These are phyloP conservation scores for Boletus speciosus DNA, from an alignment of 768 basidiomycete species.

Conservation along the genomic window DNA sequence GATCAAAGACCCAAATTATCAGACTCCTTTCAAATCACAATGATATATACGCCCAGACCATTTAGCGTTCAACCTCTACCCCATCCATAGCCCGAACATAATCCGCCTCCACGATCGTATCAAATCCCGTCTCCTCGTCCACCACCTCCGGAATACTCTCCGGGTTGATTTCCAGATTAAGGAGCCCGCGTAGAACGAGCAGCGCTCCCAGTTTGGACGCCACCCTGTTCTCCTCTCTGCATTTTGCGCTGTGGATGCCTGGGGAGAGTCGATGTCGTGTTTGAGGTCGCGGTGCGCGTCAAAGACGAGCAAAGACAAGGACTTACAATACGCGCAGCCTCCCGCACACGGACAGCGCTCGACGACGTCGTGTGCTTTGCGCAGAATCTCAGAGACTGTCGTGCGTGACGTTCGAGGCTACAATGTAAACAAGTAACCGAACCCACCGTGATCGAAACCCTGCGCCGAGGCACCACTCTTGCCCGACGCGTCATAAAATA, in stretches of 20 bases:
- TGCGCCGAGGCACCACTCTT: slow-evolving; percentile 71
- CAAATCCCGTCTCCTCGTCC: slow-evolving; percentile 29
- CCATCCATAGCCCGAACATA: slow-evolving; percentile 43
- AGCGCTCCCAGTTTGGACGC: slow-evolving; percentile 73
- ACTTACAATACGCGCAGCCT: slow-evolving; percentile 70
- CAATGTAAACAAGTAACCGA: neutral
- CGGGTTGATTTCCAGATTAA: slow-evolving; percentile 42
- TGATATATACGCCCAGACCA: neutral
- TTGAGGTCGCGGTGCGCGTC: neutral
- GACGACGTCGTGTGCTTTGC: slow-evolving; percentile 54
- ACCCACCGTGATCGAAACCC: slow-evolving; percentile 76
- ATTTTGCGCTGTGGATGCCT: slow-evolving; percentile 68
- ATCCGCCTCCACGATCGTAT: slow-evolving; percentile 55
- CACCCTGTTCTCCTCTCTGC: slow-evolving; percentile 71
- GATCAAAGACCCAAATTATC: neutral
- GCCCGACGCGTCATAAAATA: slow-evolving; percentile 75
- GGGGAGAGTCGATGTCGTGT: neutral
- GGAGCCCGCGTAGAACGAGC: slow-evolving; percentile 59
- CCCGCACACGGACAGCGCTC: slow-evolving; percentile 60
- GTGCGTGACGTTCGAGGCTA: neutral
- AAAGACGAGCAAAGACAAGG: neutral
- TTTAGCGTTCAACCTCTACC: slow-evolving; percentile 43
- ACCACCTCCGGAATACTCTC: slow-evolving; percentile 36
- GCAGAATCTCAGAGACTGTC: slow-evolving; percentile 55
- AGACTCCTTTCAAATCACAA: neutral